These are phyloP conservation scores for Rhodotorula kratochvilovae DNA, from an alignment of 768 basidiomycete species.

Conservation along the genomic window DNA sequence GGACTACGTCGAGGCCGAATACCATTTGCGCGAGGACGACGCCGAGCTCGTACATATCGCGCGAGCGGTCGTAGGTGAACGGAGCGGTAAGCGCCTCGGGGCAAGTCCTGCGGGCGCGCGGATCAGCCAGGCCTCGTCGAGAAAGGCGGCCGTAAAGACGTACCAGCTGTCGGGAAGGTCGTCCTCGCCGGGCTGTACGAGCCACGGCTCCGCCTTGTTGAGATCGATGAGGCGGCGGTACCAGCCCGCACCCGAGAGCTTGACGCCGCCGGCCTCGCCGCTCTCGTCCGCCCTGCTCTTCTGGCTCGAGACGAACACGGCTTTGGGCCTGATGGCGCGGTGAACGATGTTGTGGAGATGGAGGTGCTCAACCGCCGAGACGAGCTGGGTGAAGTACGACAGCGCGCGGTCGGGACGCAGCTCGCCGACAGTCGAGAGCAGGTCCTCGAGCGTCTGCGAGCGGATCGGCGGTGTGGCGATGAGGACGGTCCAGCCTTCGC, in stretches of 20 bases:
- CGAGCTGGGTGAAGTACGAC: conserved; percentile 24
- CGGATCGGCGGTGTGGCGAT: conserved; percentile 13
- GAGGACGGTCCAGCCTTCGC: conserved; percentile 30
- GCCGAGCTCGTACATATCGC: conserved; percentile 42
- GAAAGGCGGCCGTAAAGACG: not conserved
- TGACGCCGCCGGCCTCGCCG: conserved; percentile 9
- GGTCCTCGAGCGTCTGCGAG: conserved; percentile 20
- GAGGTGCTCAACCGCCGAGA: conserved; percentile 26
- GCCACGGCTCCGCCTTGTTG: conserved; percentile 37
- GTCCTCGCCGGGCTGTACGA: conserved; percentile 11
- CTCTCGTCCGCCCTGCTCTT: not conserved
- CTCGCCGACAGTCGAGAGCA: conserved; percentile 34
- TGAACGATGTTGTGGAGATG: conserved; percentile 30
- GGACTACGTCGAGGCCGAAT: conserved; percentile 33
- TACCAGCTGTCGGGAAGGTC: conserved; percentile 35
- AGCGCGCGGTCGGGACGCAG: conserved; percentile 34
- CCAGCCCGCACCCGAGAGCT: conserved; percentile 29
- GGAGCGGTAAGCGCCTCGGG: conserved; percentile 39
- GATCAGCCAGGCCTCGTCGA: accelerated
- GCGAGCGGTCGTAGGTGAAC: conserved; percentile 36
- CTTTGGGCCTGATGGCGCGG: conserved; percentile 15
- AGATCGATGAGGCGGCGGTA: conserved; percentile 32
- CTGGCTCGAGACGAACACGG: conserved; percentile 23
- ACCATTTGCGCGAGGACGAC: conserved; percentile 36
- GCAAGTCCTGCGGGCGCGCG: conserved; percentile 13